A percentile compares a stretch with the other conserved stretches of the same genome.
phyloP scores from a whole-genome alignment of 345 rosid genomes.

The Acer negundo region DNA sequence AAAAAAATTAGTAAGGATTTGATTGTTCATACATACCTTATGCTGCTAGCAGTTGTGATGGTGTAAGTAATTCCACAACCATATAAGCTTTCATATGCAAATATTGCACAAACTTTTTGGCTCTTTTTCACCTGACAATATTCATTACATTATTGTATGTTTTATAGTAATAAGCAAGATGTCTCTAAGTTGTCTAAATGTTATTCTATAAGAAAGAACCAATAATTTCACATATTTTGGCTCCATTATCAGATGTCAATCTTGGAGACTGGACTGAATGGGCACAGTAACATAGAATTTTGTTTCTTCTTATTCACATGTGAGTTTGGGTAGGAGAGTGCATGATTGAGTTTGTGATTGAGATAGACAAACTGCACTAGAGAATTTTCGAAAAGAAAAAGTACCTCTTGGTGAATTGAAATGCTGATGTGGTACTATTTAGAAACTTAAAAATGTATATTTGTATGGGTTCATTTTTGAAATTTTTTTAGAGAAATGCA shows the following conservation, averaged over 20 bases:
- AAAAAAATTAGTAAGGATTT: background rate
- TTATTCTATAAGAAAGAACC: background rate
- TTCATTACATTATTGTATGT: background rate
- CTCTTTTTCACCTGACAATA: conserved; percentile 43
- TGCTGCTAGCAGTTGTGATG: conserved; percentile 50
- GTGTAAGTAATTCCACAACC: conserved; percentile 49
- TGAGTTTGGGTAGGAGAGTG: background rate
- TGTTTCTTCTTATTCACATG: background rate
- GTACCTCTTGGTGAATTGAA: conserved; percentile 54
- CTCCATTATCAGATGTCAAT: background rate
- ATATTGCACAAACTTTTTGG: conserved; percentile 32
- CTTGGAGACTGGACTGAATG: background rate
- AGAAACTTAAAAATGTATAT: too few species aligned
- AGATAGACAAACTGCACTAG: too few species aligned
- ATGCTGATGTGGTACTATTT: background rate
- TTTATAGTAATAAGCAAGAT: background rate
- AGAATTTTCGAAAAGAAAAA: background rate
- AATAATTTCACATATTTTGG: background rate
- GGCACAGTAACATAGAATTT: too few species aligned
- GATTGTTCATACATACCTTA: conserved; percentile 36
- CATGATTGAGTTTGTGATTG: too few species aligned
- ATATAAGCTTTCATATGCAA: conserved; percentile 41
- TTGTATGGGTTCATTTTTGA: too few species aligned
- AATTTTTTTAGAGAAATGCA: too few species aligned
- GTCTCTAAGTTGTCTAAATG: background rate